Evolutionary conservation across 78 protist genomes (phyloP), one percentile per base, ranked within the genome.

Genomic region (Dictyostelium discoideum): DNA sequence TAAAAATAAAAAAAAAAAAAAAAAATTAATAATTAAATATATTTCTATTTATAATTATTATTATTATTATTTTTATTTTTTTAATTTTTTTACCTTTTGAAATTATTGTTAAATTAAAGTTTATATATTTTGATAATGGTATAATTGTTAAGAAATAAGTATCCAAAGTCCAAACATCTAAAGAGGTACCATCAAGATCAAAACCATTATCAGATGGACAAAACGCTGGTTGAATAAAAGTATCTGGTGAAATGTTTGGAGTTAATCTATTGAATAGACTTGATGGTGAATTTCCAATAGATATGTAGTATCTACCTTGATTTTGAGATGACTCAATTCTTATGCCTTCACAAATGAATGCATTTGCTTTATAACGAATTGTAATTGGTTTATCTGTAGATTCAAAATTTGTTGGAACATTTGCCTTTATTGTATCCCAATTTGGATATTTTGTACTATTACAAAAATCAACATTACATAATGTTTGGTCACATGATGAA

Each of bases 201-300:
- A 79, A 79, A 37, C 65, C 65, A 72, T 90, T 90, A 72, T 90
- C 95, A n/a, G 89, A 69, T 67, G 95, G 95, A 72, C 95, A 90
- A 14, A 90, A 69, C 14, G 46, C 20, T 16, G 50, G 18, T 69
- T 85, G 82, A 26, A 42, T 39, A 84, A 37, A 84, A 20, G 32
- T 26, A 37, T 54, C 87, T n/a, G 46, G 46, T 18, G 26, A 18
- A 22, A 37, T 22, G 63, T 54, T 24, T 44, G 85, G 85, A 10
- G 85, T 48, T 22, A 3, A 1, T 84, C 87, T 63, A 16, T 5
- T 3, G 39, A 57, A 46, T n/a, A 0, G 4, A 54, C 14, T n/a
- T 5, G 6, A 14, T 26, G 16, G 39, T 5, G 20, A 5, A 3
- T 22, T 26, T 5, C 22, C 18, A 6, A 84, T 63, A 18, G 22